Evolutionary conservation across 2,329 filamentous ascomycete species (phyloP).

Genomic region (Coniochaeta sp.): DNA sequence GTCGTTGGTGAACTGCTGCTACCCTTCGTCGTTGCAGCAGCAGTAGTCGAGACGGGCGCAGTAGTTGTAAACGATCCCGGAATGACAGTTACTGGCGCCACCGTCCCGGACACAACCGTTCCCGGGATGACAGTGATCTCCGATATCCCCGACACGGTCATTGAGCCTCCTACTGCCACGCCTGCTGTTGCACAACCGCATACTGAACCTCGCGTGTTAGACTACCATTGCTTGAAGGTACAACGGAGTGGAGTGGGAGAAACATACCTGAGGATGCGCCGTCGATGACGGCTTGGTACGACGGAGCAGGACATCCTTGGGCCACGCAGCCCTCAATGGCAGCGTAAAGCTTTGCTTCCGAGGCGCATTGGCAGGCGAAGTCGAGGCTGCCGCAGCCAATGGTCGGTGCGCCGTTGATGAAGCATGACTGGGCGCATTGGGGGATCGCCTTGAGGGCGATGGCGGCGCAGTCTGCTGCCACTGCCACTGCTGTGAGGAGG

Average conservation of each 20-base stretch:
- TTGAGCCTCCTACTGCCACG: neutral
- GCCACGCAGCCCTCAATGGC: constrained; percentile 24
- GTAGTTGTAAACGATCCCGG: neutral
- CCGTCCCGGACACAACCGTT: neutral
- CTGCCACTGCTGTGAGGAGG: neutral
- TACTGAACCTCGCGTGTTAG: neutral
- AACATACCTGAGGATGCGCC: constrained; percentile 19
- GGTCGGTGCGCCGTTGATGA: constrained; percentile 19
- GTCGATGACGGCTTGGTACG: constrained; percentile 23
- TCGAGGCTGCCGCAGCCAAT: constrained; percentile 22
- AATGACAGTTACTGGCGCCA: neutral
- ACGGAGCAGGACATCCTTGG: constrained; percentile 14
- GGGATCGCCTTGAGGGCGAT: constrained; percentile 20
- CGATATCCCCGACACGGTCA: neutral
- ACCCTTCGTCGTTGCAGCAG: neutral
- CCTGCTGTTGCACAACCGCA: constrained; percentile 1
- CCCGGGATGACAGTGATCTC: constrained; percentile 3
- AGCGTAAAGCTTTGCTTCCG: constrained; percentile 20
- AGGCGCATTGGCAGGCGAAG: constrained; percentile 23
- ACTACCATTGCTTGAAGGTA: too few relatives aligned
- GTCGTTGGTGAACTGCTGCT: neutral
- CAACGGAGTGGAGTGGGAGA: too few relatives aligned
- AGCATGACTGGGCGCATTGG: constrained; percentile 23
- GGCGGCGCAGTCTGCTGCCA: constrained; percentile 13
- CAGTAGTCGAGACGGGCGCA: neutral